Percentiles rank a stretch among this genome's conserved stretches.
phyloP scores from a whole-genome alignment of 176 grass and related monocot genomes.

The Zea luxurians region DNA sequence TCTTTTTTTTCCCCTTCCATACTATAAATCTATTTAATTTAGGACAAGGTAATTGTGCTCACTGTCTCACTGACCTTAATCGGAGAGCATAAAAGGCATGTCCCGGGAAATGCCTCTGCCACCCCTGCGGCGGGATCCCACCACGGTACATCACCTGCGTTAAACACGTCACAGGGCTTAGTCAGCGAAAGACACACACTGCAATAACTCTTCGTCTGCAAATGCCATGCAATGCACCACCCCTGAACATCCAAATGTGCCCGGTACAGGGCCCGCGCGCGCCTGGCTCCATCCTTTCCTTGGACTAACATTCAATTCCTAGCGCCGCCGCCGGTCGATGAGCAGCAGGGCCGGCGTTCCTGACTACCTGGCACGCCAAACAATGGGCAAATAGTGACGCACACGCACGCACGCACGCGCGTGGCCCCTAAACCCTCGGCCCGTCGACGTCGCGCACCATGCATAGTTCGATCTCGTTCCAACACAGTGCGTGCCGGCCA shows the following conservation, averaged over 20 bases:
- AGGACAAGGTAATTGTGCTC: slow-evolving; percentile 7
- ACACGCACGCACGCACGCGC: not conserved
- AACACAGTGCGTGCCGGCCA: not conserved
- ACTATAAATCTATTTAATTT: not conserved
- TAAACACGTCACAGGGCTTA: not conserved
- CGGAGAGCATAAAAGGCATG: slow-evolving; percentile 12
- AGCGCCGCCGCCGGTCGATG: slow-evolving; percentile 15
- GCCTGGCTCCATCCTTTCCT: not conserved
- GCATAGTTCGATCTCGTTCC: not conserved
- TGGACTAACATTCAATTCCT: slow-evolving; percentile 36
- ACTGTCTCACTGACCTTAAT: slow-evolving; percentile 15
- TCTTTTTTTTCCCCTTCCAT: not conserved
- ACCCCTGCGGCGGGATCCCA: slow-evolving; percentile 26
- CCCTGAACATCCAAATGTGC: slow-evolving; percentile 47
- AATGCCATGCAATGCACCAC: slow-evolving; percentile 22
- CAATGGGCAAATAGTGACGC: not conserved
- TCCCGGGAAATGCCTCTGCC: not conserved
- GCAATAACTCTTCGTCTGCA: not conserved
- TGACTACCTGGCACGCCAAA: not conserved
- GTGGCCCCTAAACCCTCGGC: not conserved
- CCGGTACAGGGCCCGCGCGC: slow-evolving; percentile 24
- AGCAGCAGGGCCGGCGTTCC: not conserved
- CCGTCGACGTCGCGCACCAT: not conserved
- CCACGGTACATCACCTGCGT: slow-evolving; percentile 38
- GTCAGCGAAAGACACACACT: slow-evolving; percentile 1